Conservation (phyloP, 805 yeast species). For the Candida sithepensis region DNA sequence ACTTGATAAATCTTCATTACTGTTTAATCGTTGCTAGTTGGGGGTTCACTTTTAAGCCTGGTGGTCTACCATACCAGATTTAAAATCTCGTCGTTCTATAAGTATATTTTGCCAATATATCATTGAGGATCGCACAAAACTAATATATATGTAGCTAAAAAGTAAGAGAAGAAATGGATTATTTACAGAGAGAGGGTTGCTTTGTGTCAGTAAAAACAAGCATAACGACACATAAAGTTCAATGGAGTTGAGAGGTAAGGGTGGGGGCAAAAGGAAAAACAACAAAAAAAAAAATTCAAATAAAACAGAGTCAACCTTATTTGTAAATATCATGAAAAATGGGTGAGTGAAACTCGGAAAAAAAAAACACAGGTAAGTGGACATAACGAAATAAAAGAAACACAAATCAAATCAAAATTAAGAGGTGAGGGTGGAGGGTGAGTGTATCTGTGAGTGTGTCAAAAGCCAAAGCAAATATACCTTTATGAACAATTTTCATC, state of each 20-base stretch:
- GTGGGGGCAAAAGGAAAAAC: background rate
- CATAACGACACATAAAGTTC: background rate
- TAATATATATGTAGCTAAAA: background rate
- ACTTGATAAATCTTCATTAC: constrained; percentile 60
- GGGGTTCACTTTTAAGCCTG: constrained; percentile 14
- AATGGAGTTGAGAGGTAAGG: too few relatives aligned
- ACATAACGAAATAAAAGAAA: background rate
- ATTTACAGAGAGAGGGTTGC: constrained; percentile 1
- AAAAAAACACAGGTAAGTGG: background rate
- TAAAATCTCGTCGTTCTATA: background rate
- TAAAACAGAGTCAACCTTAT: background rate
- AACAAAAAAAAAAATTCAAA: background rate
- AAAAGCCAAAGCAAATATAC: too few relatives aligned
- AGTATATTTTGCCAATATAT: background rate
- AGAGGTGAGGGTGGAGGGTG: background rate
- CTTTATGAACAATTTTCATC: too few relatives aligned
- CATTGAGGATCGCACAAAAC: background rate
- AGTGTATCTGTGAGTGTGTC: background rate
- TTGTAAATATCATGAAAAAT: background rate
- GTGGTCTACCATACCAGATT: background rate
- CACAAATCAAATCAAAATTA: background rate
- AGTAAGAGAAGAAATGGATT: background rate
- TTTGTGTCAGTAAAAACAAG: background rate
- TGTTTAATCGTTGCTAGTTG: constrained; percentile 35
- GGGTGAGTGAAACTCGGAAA: background rate